phyloP scores from a whole-genome alignment of 1,139 yeast species.

The Suhomyces wounanorum region DNA sequence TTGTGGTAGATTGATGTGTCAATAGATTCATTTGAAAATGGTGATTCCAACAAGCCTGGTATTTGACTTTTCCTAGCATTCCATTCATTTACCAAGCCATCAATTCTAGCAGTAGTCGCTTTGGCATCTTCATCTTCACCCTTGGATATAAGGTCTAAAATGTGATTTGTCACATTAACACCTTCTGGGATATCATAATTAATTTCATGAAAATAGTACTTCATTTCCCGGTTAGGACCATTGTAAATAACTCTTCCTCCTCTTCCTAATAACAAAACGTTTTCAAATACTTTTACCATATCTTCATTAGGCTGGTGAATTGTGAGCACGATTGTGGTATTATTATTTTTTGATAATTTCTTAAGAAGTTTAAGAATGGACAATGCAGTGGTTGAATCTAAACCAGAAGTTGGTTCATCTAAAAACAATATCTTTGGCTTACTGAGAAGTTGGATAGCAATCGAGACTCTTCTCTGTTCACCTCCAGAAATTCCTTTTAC shows the following conservation, averaged over 20 bases:
- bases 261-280: conserved; percentile 64
- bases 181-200: conserved; percentile 60
- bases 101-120: conserved; percentile 33
- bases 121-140: conserved; percentile 35
- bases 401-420: conserved; percentile 90
- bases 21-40: conserved; percentile 1
- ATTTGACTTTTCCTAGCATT: conserved; percentile 2
- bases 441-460: conserved; percentile 74
- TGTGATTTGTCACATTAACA: conserved; percentile 71
- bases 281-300: conserved; percentile 63
- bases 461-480: conserved; percentile 79
- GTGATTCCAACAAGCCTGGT: neutral
- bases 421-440: conserved; percentile 70
- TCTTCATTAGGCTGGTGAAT: conserved; percentile 84
- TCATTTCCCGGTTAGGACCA: conserved; percentile 46
- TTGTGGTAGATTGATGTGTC: conserved; percentile 11
- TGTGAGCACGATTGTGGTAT: conserved; percentile 74
- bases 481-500: conserved; percentile 86
- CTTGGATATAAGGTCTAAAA: conserved; percentile 68
- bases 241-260: conserved; percentile 74
- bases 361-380: conserved; percentile 65
- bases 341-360: conserved; percentile 53
- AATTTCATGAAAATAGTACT: conserved; percentile 42
- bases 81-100: conserved; percentile 45
- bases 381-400: conserved; percentile 78